Conservation (phyloP, 768 basidiomycete genomes). For the Melanogaster broomeanus region DNA sequence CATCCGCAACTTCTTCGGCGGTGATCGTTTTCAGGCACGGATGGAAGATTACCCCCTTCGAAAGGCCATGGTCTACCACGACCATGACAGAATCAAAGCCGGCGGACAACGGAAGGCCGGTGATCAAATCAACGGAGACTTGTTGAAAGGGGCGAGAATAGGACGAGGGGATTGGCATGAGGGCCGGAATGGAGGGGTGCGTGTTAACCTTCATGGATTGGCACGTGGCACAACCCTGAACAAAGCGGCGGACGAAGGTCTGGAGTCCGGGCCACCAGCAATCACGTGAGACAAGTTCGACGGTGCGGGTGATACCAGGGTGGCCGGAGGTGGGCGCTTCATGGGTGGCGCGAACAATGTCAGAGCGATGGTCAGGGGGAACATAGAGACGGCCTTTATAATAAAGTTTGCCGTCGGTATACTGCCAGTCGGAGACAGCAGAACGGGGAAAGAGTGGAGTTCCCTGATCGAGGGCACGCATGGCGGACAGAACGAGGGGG, state of each 20-base stretch:
- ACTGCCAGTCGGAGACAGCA: too few relatives aligned
- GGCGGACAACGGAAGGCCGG: constrained; percentile 13
- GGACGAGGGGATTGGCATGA: neutral
- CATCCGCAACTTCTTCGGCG: neutral
- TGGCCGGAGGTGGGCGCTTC: too few relatives aligned
- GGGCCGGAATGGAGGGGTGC: neutral
- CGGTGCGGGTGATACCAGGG: too few relatives aligned
- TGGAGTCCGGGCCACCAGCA: constrained; percentile 28
- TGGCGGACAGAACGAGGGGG: too few relatives aligned
- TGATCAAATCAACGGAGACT: constrained; percentile 24
- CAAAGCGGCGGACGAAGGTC: neutral
- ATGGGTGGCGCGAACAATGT: too few relatives aligned
- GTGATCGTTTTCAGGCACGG: neutral
- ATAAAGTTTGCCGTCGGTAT: too few relatives aligned
- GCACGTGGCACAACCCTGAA: constrained; percentile 27
- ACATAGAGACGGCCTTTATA: too few relatives aligned
- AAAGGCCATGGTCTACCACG: constrained; percentile 16
- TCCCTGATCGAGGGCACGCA: too few relatives aligned
- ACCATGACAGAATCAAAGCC: constrained; percentile 20
- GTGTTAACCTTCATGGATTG: constrained; percentile 4
- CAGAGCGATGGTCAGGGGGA: too few relatives aligned
- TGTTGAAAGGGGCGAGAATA: constrained; percentile 14
- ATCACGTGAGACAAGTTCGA: neutral
- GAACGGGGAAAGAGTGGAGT: too few relatives aligned
- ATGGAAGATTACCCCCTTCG: constrained; percentile 20